A percentile compares a stretch with the other conserved stretches of the same genome.
Evolutionary conservation across 148 eudicot genomes (phyloP).

Genomic region (Camellia lanceoleosa): DNA sequence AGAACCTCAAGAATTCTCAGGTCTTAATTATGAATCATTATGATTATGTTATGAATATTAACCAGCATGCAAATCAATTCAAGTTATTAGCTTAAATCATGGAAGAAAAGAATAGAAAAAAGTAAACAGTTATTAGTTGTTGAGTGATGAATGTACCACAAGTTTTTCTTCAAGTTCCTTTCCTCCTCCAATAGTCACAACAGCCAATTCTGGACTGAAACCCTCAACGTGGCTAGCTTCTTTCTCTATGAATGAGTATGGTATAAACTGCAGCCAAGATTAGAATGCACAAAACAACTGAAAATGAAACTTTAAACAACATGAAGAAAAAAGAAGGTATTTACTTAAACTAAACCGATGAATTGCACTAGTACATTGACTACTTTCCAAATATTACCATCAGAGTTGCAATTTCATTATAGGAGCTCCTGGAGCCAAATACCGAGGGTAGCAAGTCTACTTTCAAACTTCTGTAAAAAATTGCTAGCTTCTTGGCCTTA

Average conservation of each 20-base stretch:
- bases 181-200: constrained; percentile 98
- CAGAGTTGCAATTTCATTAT: neutral
- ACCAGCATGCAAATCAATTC: constrained; percentile 4
- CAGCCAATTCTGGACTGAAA: constrained; percentile 96
- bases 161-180: constrained; percentile 99
- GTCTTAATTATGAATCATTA: too few relatives aligned
- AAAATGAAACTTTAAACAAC: neutral
- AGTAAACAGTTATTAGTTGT: neutral
- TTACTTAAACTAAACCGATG: neutral
- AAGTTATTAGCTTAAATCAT: neutral
- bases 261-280: constrained; percentile 75
- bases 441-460: neutral
- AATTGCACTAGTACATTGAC: neutral
- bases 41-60: too few relatives aligned
- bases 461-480: neutral
- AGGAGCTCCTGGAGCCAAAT: neutral
- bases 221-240: constrained; percentile 99
- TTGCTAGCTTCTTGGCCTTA: neutral
- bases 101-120: neutral
- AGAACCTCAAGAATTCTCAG: constrained; percentile 97
- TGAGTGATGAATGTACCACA: constrained; percentile 58
- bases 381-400: neutral
- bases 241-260: constrained; percentile 96
- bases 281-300: neutral
- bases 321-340: neutral